Evolutionary conservation across 805 yeast species (phyloP), one percentile per base, ranked within the genome.

Genomic region (Metschnikowia borealis): DNA sequence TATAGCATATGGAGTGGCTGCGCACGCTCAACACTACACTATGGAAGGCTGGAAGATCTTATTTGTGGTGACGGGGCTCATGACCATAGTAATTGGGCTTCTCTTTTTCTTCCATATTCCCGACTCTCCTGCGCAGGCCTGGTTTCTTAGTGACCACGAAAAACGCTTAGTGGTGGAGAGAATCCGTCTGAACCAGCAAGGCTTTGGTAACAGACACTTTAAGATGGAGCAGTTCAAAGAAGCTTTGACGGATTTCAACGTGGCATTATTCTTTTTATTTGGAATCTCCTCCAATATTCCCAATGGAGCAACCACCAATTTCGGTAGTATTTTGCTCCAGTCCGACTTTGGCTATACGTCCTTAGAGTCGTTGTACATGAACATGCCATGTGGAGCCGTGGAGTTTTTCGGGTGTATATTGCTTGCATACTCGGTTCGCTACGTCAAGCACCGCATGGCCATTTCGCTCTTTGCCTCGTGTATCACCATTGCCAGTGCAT

Each of bases 21-120:
- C 53, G 10, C 69, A 77, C 56, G 67, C 62, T 13, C 66, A 62
- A n/a, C 46, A 60, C 7, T 79, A 73, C 62, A 46, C 70, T 26
- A 64, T 82, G 5, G 70, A 65, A 2, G 71, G 84, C 3, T 87
- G 91, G 91, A 81, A 78, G 59, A 62, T 80, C 13, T 62, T 83
- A 3, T 86, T 77, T 61, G 66, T 86, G 44, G 70, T 84, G 31
- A 75, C 80, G 38, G 95, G 94, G 14, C 62, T 73, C 6, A 71
- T 81, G 50, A 83, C 89, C 2, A 63, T 83, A 6, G 59, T 76
- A 10, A 58, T 80, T 14, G 87, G 86, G 5, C 47, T 77, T 10
- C 47, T 74, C 10, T 70, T 81, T 51, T 63, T 64, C 40, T 54
- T 79, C 48, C 80, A 79, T 62, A 60, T 85, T 45, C 87, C 88